Conservation (phyloP, 2,329 filamentous ascomycete species). For the Helotiales sp. region DNA sequence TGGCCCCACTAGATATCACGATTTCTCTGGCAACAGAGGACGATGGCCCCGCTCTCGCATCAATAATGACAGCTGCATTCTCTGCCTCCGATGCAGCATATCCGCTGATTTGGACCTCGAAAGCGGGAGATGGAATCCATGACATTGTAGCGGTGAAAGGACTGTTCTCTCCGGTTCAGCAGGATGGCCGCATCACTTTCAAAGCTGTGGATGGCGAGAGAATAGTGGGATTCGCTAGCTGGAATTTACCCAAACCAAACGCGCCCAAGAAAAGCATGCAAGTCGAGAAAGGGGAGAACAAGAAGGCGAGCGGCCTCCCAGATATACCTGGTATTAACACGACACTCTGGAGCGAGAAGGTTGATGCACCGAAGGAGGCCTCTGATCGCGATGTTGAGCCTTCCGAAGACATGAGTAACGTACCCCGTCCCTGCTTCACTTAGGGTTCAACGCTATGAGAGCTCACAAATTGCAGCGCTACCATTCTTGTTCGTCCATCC, state of each 20-base stretch:
- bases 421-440: background rate
- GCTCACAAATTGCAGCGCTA: constrained; percentile 8
- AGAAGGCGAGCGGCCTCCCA: constrained; percentile 7
- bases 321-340: constrained; percentile 15
- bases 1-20: background rate
- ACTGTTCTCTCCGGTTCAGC: constrained; percentile 20
- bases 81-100: constrained; percentile 16
- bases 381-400: constrained; percentile 20
- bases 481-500: constrained; percentile 25
- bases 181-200: constrained; percentile 10
- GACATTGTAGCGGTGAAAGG: constrained; percentile 11
- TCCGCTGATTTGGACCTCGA: constrained; percentile 20
- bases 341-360: constrained; percentile 22
- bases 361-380: constrained; percentile 12
- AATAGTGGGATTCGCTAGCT: constrained; percentile 20
- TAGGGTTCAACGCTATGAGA: background rate
- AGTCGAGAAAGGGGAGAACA: background rate
- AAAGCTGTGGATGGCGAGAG: constrained; percentile 16
- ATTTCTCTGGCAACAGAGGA: constrained; percentile 11
- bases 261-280: too few species aligned
- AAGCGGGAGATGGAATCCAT: constrained; percentile 11
- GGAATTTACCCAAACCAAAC: constrained; percentile 17
- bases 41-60: constrained; percentile 13
- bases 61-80: constrained; percentile 20
- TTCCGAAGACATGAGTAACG: constrained; percentile 23